Evolutionary conservation across 495 filamentous ascomycete species (phyloP).

Genomic region (Penicillium tannophilum): DNA sequence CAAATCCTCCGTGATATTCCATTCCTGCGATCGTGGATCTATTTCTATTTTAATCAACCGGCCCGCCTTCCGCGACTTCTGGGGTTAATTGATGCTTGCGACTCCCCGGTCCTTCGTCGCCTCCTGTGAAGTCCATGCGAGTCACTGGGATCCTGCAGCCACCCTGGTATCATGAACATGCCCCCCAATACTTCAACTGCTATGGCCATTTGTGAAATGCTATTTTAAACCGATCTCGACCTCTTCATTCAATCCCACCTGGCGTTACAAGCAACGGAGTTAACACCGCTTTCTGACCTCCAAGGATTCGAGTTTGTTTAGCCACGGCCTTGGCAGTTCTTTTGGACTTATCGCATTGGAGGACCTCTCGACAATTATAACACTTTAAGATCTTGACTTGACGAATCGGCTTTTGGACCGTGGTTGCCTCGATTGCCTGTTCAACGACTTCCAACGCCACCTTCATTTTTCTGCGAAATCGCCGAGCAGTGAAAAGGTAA

Average conservation of each 20-base stretch:
- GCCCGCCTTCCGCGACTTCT: not conserved
- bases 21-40: not conserved
- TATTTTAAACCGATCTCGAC: conserved; percentile 29
- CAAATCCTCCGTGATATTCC: not conserved
- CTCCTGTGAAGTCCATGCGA: conserved; percentile 22
- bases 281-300: conserved; percentile 13
- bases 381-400: not conserved
- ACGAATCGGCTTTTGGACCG: not conserved
- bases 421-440: not conserved
- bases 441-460: not conserved
- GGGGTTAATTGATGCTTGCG: conserved; percentile 15
- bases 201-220: conserved; percentile 35
- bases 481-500: not conserved
- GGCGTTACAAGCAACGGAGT: conserved; percentile 18
- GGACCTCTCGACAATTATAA: not conserved
- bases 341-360: not conserved
- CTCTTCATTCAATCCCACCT: conserved; percentile 19
- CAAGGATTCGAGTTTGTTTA: conserved; percentile 12
- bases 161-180: conserved; percentile 38
- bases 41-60: not conserved
- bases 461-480: not conserved
- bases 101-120: conserved; percentile 9
- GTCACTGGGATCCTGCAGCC: conserved; percentile 36
- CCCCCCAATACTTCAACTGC: conserved; percentile 28
- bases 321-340: conserved; percentile 5